Evolutionary conservation across 495 filamentous ascomycete genomes (phyloP).

Genomic region (Penicillium riverlandense): DNA sequence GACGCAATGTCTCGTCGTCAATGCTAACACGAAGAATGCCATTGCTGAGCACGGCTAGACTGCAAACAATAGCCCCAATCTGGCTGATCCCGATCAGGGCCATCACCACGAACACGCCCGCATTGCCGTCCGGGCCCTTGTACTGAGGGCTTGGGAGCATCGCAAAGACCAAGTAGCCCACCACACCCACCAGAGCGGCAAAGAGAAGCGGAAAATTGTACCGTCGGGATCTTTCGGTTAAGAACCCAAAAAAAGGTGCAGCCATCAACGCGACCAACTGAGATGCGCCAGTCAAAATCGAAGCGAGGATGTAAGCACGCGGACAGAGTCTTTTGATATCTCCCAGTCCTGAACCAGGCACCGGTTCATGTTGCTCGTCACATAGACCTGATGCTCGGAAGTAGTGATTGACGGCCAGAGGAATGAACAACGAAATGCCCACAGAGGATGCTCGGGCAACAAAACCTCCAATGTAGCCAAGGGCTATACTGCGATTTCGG

Average conservation of each 20-base stretch:
- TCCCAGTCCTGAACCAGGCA: conserved; percentile 40
- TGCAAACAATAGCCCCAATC: conserved; percentile 93
- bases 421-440: conserved; percentile 89
- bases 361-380: conserved; percentile 45
- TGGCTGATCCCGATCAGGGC: conserved; percentile 79
- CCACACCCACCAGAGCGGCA: conserved; percentile 61
- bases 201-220: conserved; percentile 69
- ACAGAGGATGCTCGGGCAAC: conserved; percentile 95
- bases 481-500: conserved; percentile 64
- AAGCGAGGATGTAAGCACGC: conserved; percentile 76
- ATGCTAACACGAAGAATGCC: conserved; percentile 53
- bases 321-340: conserved; percentile 76
- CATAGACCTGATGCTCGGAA: conserved; percentile 80
- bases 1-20: conserved; percentile 25
- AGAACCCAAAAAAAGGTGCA: conserved; percentile 79
- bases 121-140: conserved; percentile 47
- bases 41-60: conserved; percentile 72
- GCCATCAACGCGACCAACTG: conserved; percentile 79
- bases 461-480: conserved; percentile 90
- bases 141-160: conserved; percentile 62
- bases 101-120: conserved; percentile 67
- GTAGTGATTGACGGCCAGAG: conserved; percentile 82
- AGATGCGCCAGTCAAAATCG: conserved; percentile 77
- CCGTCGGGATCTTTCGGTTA: conserved; percentile 52
- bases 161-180: conserved; percentile 70